phyloP scores from a whole-genome alignment of 805 yeast genomes.

The Yarrowia bubula region DNA sequence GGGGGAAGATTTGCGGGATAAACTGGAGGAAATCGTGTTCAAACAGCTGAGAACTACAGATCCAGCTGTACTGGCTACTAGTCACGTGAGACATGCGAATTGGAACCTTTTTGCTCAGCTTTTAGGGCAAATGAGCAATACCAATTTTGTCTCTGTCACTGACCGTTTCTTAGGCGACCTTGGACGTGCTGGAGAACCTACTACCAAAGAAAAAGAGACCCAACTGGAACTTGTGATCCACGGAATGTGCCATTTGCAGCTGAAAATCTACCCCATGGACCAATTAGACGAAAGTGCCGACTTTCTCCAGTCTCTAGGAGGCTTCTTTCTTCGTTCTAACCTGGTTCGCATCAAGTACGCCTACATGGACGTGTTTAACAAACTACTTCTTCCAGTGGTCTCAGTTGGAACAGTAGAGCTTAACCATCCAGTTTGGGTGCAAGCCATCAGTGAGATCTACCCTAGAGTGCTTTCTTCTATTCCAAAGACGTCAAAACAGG shows the following conservation, averaged over 20 bases:
- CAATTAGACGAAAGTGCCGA: slow-evolving; percentile 91
- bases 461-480: slow-evolving; percentile 55
- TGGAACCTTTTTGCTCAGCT: slow-evolving; percentile 91
- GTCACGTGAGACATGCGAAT: slow-evolving; percentile 80
- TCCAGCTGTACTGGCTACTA: slow-evolving; percentile 62
- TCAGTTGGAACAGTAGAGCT: slow-evolving; percentile 88
- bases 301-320: slow-evolving; percentile 78
- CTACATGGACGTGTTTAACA: slow-evolving; percentile 80
- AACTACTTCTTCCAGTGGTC: slow-evolving; percentile 75
- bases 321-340: slow-evolving; percentile 68
- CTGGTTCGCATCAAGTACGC: slow-evolving; percentile 67
- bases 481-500: slow-evolving; percentile 37
- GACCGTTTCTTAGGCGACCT: slow-evolving; percentile 91
- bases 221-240: slow-evolving; percentile 71
- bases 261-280: slow-evolving; percentile 84
- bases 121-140: slow-evolving; percentile 85
- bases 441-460: slow-evolving; percentile 66
- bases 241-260: slow-evolving; percentile 83
- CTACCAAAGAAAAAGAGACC: slow-evolving; percentile 54
- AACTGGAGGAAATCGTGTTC: slow-evolving; percentile 89
- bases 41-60: slow-evolving; percentile 86
- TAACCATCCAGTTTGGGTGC: slow-evolving; percentile 93
- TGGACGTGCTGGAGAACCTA: slow-evolving; percentile 68
- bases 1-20: slow-evolving; percentile 76
- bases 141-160: slow-evolving; percentile 80